Conservation (phyloP, 2,329 filamentous ascomycete genomes). For the Cadophora malorum region DNA sequence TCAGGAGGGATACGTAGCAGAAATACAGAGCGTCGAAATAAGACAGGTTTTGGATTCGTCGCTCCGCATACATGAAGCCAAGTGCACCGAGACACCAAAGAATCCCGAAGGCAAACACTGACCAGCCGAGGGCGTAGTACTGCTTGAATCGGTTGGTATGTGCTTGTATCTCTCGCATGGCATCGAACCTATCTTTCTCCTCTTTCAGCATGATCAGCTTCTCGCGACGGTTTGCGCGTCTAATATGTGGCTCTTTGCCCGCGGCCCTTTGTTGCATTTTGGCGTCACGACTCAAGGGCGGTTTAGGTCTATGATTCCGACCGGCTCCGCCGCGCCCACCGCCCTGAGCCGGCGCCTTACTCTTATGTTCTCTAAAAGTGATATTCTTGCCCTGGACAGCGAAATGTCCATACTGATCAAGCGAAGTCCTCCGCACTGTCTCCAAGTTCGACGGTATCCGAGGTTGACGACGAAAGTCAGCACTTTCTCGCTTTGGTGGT, state of each 20-base stretch:
- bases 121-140: slow-evolving; percentile 65
- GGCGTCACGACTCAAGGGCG: slow-evolving; percentile 38
- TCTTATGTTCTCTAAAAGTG: slow-evolving; percentile 44
- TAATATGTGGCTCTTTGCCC: slow-evolving; percentile 26
- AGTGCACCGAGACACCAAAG: slow-evolving; percentile 71
- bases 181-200: slow-evolving; percentile 66
- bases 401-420: slow-evolving; percentile 47
- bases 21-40: slow-evolving; percentile 75
- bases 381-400: slow-evolving; percentile 46
- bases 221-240: slow-evolving; percentile 36
- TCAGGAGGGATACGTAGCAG: slow-evolving; percentile 71
- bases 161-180: slow-evolving; percentile 67
- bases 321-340: slow-evolving; percentile 43
- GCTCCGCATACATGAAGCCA: slow-evolving; percentile 67
- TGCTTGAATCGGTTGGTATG: slow-evolving; percentile 65
- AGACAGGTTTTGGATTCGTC: slow-evolving; percentile 55
- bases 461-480: slow-evolving; percentile 18
- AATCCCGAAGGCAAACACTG: slow-evolving; percentile 62
- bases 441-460: slow-evolving; percentile 34
- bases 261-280: slow-evolving; percentile 35
- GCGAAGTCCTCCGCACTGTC: slow-evolving; percentile 38
- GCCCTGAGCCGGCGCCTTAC: slow-evolving; percentile 25
- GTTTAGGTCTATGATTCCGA: slow-evolving; percentile 24
- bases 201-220: slow-evolving; percentile 61
- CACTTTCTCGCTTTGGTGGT: slow-evolving; percentile 39